Base-by-base conservation (phyloP, 1,284 basidiomycete species). In the Irpex sp. region DNA sequence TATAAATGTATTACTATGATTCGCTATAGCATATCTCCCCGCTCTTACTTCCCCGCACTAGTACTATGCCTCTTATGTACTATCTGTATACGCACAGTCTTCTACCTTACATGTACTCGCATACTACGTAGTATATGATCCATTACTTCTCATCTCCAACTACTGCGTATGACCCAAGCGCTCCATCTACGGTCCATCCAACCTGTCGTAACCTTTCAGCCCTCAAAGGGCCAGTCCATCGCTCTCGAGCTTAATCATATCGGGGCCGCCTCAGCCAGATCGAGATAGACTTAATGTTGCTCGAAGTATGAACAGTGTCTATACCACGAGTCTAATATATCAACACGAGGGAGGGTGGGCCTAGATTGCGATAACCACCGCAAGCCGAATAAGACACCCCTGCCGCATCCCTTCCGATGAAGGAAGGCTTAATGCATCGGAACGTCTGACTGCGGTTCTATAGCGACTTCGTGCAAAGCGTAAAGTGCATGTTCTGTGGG, bases 381-480 rank as follows among this genome's bases (percentile, higher is more conserved):
- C 54, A 56, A 21, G 17, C 49, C 49, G 49, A 52, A 52, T 8
- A 52, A 8, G 49, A 52, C 13, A 17, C n/a, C 19, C 49, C 49
- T 17, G 49, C 49, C 49, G 49, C 49, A 8, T 51, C 49, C n/a
- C 49, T n/a, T 19, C 49, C 13, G 49, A 17, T 21, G 8, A 8
- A 51, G 17, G 17, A n/a, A 51, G 26, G 26, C 26, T 51, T 21
- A 51, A 17, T 51, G 49, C 7, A 51, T 51, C 49, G 49, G 49
- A 51, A 17, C 49, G 11, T 56, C 21, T 7, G 19, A 26, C 26
- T 34, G 26, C 26, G 54, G 34, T 17, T 56, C 21, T 31, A 56
- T 31, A 17, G 51, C 59, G 36, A 61, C 59, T 15, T 58, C 60
- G 40, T 51, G 55, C 17, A 65, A 44, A 11, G 60, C 57, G 26